Evolutionary conservation across 129 eudicot genomes (phyloP).

Genomic region (Flaveria sonorensis): DNA sequence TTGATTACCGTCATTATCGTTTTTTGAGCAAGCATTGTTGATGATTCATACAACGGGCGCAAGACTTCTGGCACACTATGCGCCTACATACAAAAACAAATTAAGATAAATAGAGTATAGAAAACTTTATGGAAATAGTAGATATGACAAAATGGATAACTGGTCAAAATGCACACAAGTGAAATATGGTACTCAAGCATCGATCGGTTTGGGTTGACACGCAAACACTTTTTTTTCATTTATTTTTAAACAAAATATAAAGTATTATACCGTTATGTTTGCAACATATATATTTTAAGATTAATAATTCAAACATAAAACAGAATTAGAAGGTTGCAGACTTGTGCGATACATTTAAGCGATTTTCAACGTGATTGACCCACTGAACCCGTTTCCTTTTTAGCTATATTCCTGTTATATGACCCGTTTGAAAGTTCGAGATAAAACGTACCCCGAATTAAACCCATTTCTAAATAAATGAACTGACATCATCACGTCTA

Average conservation of each 20-base stretch:
- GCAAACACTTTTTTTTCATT: background rate
- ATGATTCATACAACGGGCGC: constrained; percentile 54
- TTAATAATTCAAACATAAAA: background rate
- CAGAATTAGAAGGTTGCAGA: background rate
- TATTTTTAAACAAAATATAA: background rate
- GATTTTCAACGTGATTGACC: background rate
- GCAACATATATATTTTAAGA: background rate
- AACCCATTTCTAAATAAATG: background rate
- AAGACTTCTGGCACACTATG: constrained; percentile 56
- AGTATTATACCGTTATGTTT: background rate
- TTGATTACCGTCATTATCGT: constrained; percentile 41
- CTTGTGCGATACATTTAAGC: background rate
- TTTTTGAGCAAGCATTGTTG: constrained; percentile 56
- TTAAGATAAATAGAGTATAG: background rate
- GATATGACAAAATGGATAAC: background rate
- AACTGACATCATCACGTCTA: background rate
- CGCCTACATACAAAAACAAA: constrained; percentile 25
- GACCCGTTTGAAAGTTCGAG: background rate
- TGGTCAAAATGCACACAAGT: background rate
- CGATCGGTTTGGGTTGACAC: background rate
- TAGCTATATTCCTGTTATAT: background rate
- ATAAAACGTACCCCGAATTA: background rate
- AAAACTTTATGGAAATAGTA: background rate
- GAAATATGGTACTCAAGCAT: background rate
- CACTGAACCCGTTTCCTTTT: background rate